Base-by-base conservation (phyloP, 352 stramenopile genomes). In the Phytophthora litchii region DNA sequence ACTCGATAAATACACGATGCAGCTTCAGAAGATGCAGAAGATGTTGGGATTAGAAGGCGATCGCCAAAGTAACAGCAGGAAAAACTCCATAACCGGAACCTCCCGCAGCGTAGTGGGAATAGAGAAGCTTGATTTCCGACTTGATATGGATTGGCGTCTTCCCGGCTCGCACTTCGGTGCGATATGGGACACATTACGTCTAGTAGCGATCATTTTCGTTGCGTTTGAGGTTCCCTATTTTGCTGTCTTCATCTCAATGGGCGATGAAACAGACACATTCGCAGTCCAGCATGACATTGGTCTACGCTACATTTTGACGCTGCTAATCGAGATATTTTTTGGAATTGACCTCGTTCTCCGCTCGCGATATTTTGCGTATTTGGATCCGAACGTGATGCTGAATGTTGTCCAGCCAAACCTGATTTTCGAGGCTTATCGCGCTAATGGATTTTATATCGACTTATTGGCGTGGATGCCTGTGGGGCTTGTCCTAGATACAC, bases 21-120 rank as follows among this genome's bases (percentile, higher is more conserved):
- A 92, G 20, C 53, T 91, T 34, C 54, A 70, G 1, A 94, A 93
- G 47, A 92, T 83, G 11, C 83, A 89, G 47, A 90, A 92, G 36
- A 40, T 94, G 14, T 44, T 94, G 1, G 82, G 82, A 0, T 35
- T 89, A 3, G 69, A 64, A n/a, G 80, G 64, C 7, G 42, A 27
- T 3, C 46, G 49, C 14, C 46, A 60, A 11, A 50, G 13, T 0
- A 35, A 19, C 3, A 60, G 54, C 49, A 48, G 38, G 13, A 62
- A 57, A 23, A 38, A 10, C 5, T 55, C 45, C 0, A 42, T 67
- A n/a, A 66, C 56, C 1, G 74, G 73, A 14, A 64, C 60, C 3
- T 59, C 50, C 0, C 54, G 47, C 7, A 68, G 16, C 7, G 10
- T 57, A 9, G 37, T 42, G 17, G 12, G 16, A 4, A 41, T 54